A percentile compares a stretch with the other conserved stretches of the same genome.
Evolutionary conservation across 2,329 filamentous ascomycete genomes (phyloP).

Genomic region (Colletotrichum liaoningense): DNA sequence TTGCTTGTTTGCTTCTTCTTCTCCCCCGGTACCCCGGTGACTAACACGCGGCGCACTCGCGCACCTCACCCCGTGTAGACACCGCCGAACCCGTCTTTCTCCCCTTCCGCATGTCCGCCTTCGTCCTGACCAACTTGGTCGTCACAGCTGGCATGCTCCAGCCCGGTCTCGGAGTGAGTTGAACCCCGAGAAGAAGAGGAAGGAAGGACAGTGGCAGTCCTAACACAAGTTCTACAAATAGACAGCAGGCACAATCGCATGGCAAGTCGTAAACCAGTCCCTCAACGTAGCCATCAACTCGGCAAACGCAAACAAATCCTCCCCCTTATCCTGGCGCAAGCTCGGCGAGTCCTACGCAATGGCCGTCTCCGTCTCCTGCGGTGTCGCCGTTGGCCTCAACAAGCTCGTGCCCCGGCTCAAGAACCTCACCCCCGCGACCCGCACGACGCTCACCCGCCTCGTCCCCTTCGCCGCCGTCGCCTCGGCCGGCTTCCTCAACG

Average conservation of each 20-base stretch:
- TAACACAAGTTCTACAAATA: constrained; percentile 44
- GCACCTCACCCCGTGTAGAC: constrained; percentile 64
- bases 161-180: constrained; percentile 78
- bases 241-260: constrained; percentile 87
- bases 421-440: constrained; percentile 78
- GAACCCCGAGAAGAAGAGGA: neutral
- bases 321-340: constrained; percentile 82
- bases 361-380: constrained; percentile 92
- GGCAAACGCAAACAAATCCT: constrained; percentile 98
- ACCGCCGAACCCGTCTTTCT: constrained; percentile 92
- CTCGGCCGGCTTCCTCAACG: constrained; percentile 90
- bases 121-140: constrained; percentile 91
- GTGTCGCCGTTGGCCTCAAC: constrained; percentile 92
- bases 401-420: constrained; percentile 87
- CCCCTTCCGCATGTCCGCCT: constrained; percentile 97
- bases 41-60: constrained; percentile 25
- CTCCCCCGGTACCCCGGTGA: neutral
- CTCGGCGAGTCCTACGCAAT: constrained; percentile 91
- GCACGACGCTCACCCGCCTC: constrained; percentile 82
- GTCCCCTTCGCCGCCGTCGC: constrained; percentile 97
- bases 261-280: constrained; percentile 97
- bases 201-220: constrained; percentile 14
- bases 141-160: constrained; percentile 98
- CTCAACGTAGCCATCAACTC: constrained; percentile 98
- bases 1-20: neutral